Conservation (phyloP, 2,329 filamentous ascomycete species). For the Sclerotinia trifoliorum region DNA sequence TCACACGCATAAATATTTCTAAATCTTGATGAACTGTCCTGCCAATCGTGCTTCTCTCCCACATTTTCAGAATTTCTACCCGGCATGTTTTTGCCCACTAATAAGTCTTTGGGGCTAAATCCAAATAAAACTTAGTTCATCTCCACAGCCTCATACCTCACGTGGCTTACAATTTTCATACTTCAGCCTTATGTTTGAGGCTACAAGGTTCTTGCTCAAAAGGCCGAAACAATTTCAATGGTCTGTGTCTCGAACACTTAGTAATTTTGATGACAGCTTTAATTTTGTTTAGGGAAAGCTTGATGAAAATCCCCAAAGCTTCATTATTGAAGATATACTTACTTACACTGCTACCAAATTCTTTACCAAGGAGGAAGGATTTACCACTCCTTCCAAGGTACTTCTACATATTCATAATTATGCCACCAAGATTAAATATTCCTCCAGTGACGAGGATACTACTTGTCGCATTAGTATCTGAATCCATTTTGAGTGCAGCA, state of each 20-base stretch:
- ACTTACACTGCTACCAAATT: conserved; percentile 24
- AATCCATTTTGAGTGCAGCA: conserved; percentile 79
- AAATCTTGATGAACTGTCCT: conserved; percentile 4
- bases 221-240: not conserved
- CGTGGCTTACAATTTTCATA: conserved; percentile 9
- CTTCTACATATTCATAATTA: conserved; percentile 38
- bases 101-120: not conserved
- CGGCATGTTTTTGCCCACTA: conserved; percentile 4
- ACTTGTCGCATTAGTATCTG: conserved; percentile 69
- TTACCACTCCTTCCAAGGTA: not conserved
- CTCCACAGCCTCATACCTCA: not conserved
- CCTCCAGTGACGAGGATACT: conserved; percentile 85
- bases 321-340: conserved; percentile 10
- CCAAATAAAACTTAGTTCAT: not conserved
- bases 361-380: not conserved
- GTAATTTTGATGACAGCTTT: conserved; percentile 4
- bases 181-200: conserved; percentile 16
- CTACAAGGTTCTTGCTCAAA: not conserved
- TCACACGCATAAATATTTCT: conserved; percentile 6
- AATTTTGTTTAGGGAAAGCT: conserved; percentile 8
- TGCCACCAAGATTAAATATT: conserved; percentile 85
- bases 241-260: not conserved
- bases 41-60: conserved; percentile 16
- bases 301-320: conserved; percentile 6
- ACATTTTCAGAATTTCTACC: conserved; percentile 18